Percentiles rank a stretch among this genome's conserved stretches.
Evolutionary conservation across 225 moss, liverwort and hornwort genomes (phyloP).

Genomic region (Climacium dendroides): DNA sequence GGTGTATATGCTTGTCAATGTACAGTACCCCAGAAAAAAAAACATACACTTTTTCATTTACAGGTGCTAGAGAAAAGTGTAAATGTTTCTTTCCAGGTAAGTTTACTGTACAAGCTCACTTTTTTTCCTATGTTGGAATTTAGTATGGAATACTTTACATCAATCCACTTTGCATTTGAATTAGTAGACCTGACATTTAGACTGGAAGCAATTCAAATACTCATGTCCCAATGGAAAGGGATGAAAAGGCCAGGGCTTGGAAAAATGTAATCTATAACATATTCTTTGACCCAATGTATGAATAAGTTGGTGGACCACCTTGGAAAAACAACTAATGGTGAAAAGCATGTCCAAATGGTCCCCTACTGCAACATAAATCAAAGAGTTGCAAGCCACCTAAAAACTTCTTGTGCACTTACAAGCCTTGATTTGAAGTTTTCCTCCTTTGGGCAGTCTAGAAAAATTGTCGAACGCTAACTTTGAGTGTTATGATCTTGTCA

Average conservation of each 20-base stretch:
- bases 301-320: background rate
- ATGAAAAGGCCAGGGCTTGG: too few relatives aligned
- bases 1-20: background rate
- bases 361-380: background rate
- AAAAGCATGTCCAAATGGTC: background rate
- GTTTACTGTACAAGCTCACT: background rate
- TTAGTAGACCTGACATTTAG: background rate
- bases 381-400: background rate
- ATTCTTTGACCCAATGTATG: background rate
- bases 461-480: background rate
- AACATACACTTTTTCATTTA: background rate
- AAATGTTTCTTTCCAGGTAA: background rate
- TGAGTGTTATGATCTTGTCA: background rate
- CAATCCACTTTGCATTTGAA: background rate
- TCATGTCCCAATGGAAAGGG: too few relatives aligned
- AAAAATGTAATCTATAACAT: background rate
- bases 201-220: background rate
- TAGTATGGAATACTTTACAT: background rate
- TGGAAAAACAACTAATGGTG: too few relatives aligned
- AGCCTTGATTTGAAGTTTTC: background rate
- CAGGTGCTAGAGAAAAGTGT: fast-evolving
- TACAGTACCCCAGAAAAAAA: background rate
- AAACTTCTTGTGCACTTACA: background rate
- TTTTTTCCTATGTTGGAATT: background rate
- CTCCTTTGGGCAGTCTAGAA: too few relatives aligned